Conservation (phyloP, 768 basidiomycete genomes). For the Hericium rajendrae region DNA sequence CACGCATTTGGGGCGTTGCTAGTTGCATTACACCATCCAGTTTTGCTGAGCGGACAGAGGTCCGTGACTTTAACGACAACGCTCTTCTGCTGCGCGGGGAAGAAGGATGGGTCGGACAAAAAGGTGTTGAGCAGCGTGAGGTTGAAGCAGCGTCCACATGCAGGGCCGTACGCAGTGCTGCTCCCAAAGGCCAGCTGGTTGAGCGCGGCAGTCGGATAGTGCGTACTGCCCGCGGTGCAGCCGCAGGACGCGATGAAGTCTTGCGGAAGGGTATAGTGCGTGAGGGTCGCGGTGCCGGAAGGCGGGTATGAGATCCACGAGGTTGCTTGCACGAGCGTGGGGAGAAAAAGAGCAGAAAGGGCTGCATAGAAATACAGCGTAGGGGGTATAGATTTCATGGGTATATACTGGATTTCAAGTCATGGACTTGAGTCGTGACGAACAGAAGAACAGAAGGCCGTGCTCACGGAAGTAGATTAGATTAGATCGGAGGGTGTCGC, state of each 20-base stretch:
- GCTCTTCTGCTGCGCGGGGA: conserved; percentile 47
- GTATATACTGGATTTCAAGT: not conserved
- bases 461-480: not conserved
- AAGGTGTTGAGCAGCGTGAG: conserved; percentile 34
- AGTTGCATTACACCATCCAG: conserved; percentile 63
- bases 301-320: conserved; percentile 58
- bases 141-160: conserved; percentile 66
- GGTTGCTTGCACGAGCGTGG: conserved; percentile 17
- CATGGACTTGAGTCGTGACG: not conserved
- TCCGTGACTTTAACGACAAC: conserved; percentile 75
- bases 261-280: conserved; percentile 52
- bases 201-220: conserved; percentile 74
- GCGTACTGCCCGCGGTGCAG: conserved; percentile 43
- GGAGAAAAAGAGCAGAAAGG: conserved; percentile 18
- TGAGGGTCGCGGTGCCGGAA: conserved; percentile 62
- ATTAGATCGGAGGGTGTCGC: not conserved
- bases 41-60: conserved; percentile 54
- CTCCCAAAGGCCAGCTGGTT: conserved; percentile 76
- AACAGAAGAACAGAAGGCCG: not conserved
- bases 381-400: not conserved
- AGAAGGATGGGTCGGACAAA: conserved; percentile 57
- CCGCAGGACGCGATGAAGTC: conserved; percentile 67
- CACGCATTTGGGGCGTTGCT: conserved; percentile 52
- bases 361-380: not conserved
- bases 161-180: conserved; percentile 58